Evolutionary conservation across 352 stramenopile genomes (phyloP).

Genomic region (Pythium plurisporium): DNA sequence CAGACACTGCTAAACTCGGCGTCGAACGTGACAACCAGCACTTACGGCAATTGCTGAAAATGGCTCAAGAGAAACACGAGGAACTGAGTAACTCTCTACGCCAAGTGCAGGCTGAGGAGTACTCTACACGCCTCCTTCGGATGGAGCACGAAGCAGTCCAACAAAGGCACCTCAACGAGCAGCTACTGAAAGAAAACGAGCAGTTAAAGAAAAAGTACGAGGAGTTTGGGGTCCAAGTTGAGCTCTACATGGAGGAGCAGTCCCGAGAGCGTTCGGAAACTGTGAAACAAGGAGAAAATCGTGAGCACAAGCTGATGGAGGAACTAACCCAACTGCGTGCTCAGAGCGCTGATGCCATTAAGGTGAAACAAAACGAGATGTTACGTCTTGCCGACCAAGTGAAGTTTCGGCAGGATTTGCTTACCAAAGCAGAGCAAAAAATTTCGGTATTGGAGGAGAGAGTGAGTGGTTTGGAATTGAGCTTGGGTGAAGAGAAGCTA

Average conservation of each 20-base stretch:
- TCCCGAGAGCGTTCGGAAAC: conserved; percentile 14
- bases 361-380: conserved; percentile 53
- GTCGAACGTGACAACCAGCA: conserved; percentile 49
- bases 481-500: conserved; percentile 44
- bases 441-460: conserved; percentile 37
- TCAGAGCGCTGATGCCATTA: conserved; percentile 39
- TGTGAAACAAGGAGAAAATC: conserved; percentile 26
- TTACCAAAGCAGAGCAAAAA: conserved; percentile 49
- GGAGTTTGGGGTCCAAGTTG: conserved; percentile 68
- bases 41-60: conserved; percentile 47
- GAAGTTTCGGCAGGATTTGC: conserved; percentile 52
- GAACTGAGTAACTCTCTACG: conserved; percentile 40
- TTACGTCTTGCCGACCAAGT: conserved; percentile 44
- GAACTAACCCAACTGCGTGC: conserved; percentile 33
- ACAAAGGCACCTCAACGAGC: conserved; percentile 26
- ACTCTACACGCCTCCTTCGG: conserved; percentile 39
- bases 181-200: conserved; percentile 47
- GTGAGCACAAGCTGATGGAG: conserved; percentile 28
- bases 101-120: conserved; percentile 43
- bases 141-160: conserved; percentile 48
- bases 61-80: conserved; percentile 39
- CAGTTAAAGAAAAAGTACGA: conserved; percentile 61
- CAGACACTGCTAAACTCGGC: conserved; percentile 43
- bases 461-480: conserved; percentile 23
- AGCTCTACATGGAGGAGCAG: conserved; percentile 74